Base-by-base conservation (phyloP, 108 stramenopile genomes). In the Skeletonema menzelii region DNA sequence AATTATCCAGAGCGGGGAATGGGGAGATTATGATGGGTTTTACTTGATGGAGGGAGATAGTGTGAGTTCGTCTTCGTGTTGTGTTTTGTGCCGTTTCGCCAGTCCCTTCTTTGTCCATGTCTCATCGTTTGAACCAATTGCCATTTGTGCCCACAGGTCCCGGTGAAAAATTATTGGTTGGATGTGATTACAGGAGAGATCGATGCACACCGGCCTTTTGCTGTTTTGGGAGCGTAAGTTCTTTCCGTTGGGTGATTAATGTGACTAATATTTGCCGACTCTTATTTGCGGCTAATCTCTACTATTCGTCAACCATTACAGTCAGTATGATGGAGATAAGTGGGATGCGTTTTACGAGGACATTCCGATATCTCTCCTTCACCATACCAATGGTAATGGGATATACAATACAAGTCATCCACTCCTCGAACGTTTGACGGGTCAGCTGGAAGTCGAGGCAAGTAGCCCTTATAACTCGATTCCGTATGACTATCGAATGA, bases 341-440 rank as follows among this genome's bases (percentile, higher is more conserved):
- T 90, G 89, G 89, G 89, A 90, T 53, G 68, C 75, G 12, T 90
- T 90, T 53, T 85, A 85, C 59, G 85, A 84, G 35, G 57, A 86
- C 63, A 84, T 90, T 30, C 89, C 89, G 0, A 76, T 81, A 20
- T 74, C 87, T 2, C 72, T 90, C 0, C 67, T 87, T 8, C 78
- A 87, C 47, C 89, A 90, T 63, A 90, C 84, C 3, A 90, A 90
- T 55, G 89, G 89, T 24, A 90, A 90, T 78, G 89, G 82, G 12
- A 82, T 90, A 35, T 90, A 90, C 67, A 90, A 90, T 58, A 85
- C 84, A 11, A 80, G 85, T 10, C 86, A 87, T 70, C 85, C 85
- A n/a, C 47, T 90, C 17, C 62, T 87, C 3, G 79, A 85, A 69
- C 82, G 79, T 40, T 65, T 87, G 30, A 85, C 86, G 12, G 80